phyloP scores from a whole-genome alignment of 176 grass and related monocot species.

The Ananas comosus region DNA sequence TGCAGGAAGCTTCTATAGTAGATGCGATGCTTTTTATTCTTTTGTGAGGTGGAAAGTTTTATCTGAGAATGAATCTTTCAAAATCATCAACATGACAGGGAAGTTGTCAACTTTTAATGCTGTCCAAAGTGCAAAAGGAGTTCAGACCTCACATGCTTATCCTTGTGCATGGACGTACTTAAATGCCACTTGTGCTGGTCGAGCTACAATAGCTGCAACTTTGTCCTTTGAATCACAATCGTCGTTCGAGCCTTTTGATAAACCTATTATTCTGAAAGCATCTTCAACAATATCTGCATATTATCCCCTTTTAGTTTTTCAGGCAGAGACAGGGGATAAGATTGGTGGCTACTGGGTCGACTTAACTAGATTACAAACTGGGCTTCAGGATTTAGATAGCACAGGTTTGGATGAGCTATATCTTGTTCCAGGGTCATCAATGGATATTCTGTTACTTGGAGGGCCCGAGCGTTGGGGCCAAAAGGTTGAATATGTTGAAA shows the following conservation, averaged over 20 bases:
- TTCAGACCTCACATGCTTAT: slow-evolving; percentile 30
- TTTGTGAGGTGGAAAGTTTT: slow-evolving; percentile 65
- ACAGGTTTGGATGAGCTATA: slow-evolving; percentile 58
- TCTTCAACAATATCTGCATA: slow-evolving; percentile 63
- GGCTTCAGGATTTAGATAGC: slow-evolving; percentile 31
- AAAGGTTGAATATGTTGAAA: slow-evolving; percentile 69
- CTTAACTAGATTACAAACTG: slow-evolving; percentile 34
- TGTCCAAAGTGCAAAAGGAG: slow-evolving; percentile 21
- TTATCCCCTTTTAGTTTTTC: slow-evolving; percentile 67
- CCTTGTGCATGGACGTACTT: slow-evolving; percentile 72
- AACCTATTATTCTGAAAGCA: slow-evolving; percentile 53
- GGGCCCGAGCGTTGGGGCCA: slow-evolving; percentile 81
- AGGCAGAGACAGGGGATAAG: slow-evolving; percentile 66
- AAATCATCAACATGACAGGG: slow-evolving; percentile 42
- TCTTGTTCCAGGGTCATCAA: slow-evolving; percentile 82
- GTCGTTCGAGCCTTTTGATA: slow-evolving; percentile 38
- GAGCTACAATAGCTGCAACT: slow-evolving; percentile 57
- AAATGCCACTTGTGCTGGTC: slow-evolving; percentile 54
- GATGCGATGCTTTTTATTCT: slow-evolving; percentile 67
- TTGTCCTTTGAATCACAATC: slow-evolving; percentile 49
- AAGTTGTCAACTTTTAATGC: slow-evolving; percentile 16
- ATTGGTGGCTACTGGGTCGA: slow-evolving; percentile 94
- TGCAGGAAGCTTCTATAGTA: slow-evolving; percentile 50
- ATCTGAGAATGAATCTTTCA: slow-evolving; percentile 63
- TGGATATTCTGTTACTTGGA: slow-evolving; percentile 76